Evolutionary conservation across 192 early-diverging fungal species (phyloP), one percentile per base, ranked within the genome.

Genomic region (Podila clonocystis): DNA sequence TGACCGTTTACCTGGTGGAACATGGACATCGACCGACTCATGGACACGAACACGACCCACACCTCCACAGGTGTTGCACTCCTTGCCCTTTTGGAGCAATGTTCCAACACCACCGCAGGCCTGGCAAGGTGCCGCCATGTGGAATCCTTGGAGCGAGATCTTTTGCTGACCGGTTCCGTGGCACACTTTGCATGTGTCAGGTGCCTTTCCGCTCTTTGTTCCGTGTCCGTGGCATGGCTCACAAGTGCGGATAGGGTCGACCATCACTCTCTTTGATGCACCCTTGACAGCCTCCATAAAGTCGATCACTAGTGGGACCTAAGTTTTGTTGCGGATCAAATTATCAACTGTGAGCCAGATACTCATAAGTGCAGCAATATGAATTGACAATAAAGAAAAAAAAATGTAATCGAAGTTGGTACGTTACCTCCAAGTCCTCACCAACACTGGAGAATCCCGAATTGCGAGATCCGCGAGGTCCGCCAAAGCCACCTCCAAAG

Each of bases 211-310:
- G 34, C 78, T 84, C 76, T 95, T 95, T 5, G 95, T 82, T 24
- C 98, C 98, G 57, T 67, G 82, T 3, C 97, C 98, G 58, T 84
- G 73, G 72, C 98, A 99, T 2, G 91, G 87, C 29, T 88, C 82
- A 82, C 98, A 99, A 38, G 87, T 84, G 2, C 87, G 82, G 36
- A 98, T 85, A 9, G 87, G 83, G 52, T 91, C 86, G 29, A 94
- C 89, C 26, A 84, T 86, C 33, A 98, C 83, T 9, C 73, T 70
- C 68, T 91, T 93, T 62, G 85, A 87, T 1, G 90, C 60, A 29
- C 98, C 98, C 52, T 92, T 92, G 9, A 93, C 93, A 3, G 97
- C 95, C 33, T 97, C 95, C 95, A 97, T 97, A 70, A 97, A 99
- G 13, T 91, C 62, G 13, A 99, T 86, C 12, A 87, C 89, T 38